Conservation (phyloP, 1,139 yeast species). For the Sugiyamaella japonica region DNA sequence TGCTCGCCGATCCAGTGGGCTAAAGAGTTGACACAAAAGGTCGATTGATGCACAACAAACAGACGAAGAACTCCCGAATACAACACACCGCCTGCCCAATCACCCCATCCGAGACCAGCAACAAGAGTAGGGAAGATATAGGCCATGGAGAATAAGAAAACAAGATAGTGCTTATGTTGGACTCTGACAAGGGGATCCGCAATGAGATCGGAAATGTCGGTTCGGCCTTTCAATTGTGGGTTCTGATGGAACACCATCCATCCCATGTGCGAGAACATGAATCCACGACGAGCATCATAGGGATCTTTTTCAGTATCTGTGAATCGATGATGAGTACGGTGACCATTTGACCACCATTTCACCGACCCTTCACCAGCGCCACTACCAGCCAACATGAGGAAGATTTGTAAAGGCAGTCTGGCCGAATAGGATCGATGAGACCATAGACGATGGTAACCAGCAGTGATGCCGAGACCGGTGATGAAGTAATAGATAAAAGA, state of each 20-base stretch:
- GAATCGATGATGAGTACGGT: conserved; percentile 95
- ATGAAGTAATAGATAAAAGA: conserved; percentile 62
- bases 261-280: conserved; percentile 95
- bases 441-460: conserved; percentile 88
- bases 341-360: conserved; percentile 99
- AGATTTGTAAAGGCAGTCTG: conserved; percentile 62
- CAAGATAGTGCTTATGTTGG: conserved; percentile 90
- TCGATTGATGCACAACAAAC: conserved; percentile 90
- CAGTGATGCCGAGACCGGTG: conserved; percentile 91
- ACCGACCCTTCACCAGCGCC: conserved; percentile 96
- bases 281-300: conserved; percentile 92
- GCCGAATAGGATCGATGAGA: conserved; percentile 89
- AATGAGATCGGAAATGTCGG: conserved; percentile 89
- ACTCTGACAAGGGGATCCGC: conserved; percentile 87
- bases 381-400: conserved; percentile 85
- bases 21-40: conserved; percentile 96
- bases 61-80: conserved; percentile 88
- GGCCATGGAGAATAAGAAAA: conserved; percentile 64
- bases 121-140: conserved; percentile 71
- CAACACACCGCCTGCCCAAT: conserved; percentile 87
- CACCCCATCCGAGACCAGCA: conserved; percentile 84
- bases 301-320: conserved; percentile 98
- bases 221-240: conserved; percentile 93
- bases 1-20: conserved; percentile 99
- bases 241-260: conserved; percentile 96